Conservation (phyloP, 495 filamentous ascomycete genomes). For the Hyaloscypha variabilis region DNA sequence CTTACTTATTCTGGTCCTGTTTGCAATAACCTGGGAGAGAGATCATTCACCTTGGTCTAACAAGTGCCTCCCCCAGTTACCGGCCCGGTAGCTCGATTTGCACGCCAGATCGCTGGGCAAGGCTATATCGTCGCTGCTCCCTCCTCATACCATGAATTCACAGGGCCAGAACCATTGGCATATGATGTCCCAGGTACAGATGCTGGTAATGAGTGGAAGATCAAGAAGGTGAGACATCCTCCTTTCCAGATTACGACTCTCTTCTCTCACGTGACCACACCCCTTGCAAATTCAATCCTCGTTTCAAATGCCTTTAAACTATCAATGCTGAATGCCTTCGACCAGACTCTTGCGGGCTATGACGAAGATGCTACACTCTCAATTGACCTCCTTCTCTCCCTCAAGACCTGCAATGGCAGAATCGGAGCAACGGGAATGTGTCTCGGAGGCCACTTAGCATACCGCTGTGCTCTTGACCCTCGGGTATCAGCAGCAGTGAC, state of each 20-base stretch:
- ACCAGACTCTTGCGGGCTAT: constrained; percentile 79
- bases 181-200: constrained; percentile 92
- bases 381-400: constrained; percentile 73
- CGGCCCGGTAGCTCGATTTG: constrained; percentile 88
- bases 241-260: neutral
- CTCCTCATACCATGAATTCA: constrained; percentile 92
- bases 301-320: neutral
- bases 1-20: neutral
- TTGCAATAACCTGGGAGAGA: constrained; percentile 1
- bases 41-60: neutral
- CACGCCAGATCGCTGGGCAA: constrained; percentile 88
- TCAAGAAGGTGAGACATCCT: constrained; percentile 55
- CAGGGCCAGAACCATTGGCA: constrained; percentile 76
- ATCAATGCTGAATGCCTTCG: neutral
- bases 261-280: neutral
- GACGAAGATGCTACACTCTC: constrained; percentile 79
- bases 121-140: constrained; percentile 94
- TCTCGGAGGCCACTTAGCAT: constrained; percentile 88
- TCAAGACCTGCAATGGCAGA: constrained; percentile 80
- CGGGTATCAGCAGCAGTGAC: constrained; percentile 76
- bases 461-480: constrained; percentile 78
- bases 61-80: constrained; percentile 62
- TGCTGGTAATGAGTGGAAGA: constrained; percentile 83
- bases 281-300: neutral
- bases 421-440: constrained; percentile 95